Conservation (phyloP, 2,329 filamentous ascomycete genomes). For the Lasiodiplodia sp. region DNA sequence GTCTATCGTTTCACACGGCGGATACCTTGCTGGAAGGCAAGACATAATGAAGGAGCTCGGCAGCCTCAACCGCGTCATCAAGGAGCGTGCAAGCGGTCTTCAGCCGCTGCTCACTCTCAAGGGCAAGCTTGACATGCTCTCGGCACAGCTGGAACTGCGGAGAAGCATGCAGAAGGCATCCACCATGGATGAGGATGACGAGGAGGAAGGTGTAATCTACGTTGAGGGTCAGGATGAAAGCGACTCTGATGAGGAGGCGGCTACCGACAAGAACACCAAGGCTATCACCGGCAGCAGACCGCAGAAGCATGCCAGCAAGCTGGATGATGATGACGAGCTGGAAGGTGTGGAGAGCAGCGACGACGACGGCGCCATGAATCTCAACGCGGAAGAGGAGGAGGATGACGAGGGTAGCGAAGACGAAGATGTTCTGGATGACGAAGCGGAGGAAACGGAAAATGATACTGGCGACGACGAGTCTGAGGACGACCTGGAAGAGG, state of each 20-base stretch:
- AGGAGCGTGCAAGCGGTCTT: constrained; percentile 83
- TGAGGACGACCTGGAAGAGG: constrained; percentile 55
- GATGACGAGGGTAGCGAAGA: constrained; percentile 67
- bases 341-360: constrained; percentile 65
- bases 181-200: constrained; percentile 66
- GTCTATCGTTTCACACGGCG: constrained; percentile 90
- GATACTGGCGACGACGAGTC: constrained; percentile 56
- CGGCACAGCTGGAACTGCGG: constrained; percentile 85
- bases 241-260: constrained; percentile 51
- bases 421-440: constrained; percentile 59
- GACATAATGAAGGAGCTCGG: constrained; percentile 79
- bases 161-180: constrained; percentile 69
- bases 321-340: constrained; percentile 41
- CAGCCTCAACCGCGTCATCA: constrained; percentile 83
- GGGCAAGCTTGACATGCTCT: constrained; percentile 93
- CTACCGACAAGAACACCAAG: constrained; percentile 53
- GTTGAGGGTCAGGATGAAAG: constrained; percentile 80
- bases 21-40: constrained; percentile 85
- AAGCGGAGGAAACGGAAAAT: constrained; percentile 58
- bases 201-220: constrained; percentile 80
- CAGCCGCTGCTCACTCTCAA: constrained; percentile 86
- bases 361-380: constrained; percentile 54
- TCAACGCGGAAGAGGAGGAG: constrained; percentile 46
- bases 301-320: constrained; percentile 24
- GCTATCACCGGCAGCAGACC: constrained; percentile 42